Conservation (phyloP, 2,329 filamentous ascomycete species). For the Pestalotiopsis sp. region DNA sequence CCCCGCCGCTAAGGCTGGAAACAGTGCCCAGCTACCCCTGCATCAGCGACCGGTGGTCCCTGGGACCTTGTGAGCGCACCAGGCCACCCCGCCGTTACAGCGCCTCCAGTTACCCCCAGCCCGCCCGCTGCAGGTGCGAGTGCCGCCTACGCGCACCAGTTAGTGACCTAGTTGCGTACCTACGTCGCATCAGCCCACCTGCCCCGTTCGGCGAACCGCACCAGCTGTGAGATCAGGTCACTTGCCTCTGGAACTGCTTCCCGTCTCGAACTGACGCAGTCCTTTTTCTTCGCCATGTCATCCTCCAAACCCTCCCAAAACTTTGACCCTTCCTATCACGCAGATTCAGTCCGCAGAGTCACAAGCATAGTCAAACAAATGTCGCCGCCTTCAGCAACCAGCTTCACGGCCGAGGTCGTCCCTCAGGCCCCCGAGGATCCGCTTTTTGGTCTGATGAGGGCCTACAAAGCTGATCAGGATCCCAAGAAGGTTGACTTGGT, state of each 20-base stretch:
- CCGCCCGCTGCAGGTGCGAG: background rate
- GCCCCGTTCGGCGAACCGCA: slow-evolving; percentile 7
- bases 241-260: background rate
- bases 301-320: slow-evolving; percentile 7
- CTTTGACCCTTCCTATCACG: slow-evolving; percentile 45
- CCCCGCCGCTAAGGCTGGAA: slow-evolving; percentile 8
- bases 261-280: background rate
- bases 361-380: slow-evolving; percentile 72
- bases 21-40: slow-evolving; percentile 4
- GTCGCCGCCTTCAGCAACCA: slow-evolving; percentile 62
- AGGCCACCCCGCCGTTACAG: slow-evolving; percentile 1
- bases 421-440: slow-evolving; percentile 93
- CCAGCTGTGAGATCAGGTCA: slow-evolving; percentile 3
- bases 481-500: slow-evolving; percentile 91
- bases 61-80: background rate
- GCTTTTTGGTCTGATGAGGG: slow-evolving; percentile 89
- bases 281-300: slow-evolving; percentile 34
- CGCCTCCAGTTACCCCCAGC: background rate
- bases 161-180: background rate
- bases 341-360: slow-evolving; percentile 53
- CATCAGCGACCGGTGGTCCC: background rate
- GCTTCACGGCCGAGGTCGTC: slow-evolving; percentile 76
- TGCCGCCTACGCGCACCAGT: background rate
- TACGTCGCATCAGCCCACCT: slow-evolving; percentile 8
- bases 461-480: slow-evolving; percentile 78